These are phyloP conservation scores for Dentipellis sp. DNA, from an alignment of 768 basidiomycete genomes.

Conservation along the genomic window DNA sequence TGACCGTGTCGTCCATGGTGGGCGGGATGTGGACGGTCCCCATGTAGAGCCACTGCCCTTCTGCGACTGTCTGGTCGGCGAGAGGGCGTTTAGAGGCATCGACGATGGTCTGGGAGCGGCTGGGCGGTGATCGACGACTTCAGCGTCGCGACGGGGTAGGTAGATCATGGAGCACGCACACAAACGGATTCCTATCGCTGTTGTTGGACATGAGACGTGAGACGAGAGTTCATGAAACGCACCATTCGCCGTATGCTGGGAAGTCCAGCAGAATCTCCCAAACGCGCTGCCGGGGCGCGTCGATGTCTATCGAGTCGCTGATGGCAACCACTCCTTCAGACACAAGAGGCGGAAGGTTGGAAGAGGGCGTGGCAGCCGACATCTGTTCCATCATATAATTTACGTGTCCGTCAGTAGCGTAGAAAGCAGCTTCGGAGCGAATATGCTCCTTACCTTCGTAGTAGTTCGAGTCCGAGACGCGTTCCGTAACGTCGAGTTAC, in stretches of 20 bases:
- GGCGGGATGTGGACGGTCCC: conserved; percentile 51
- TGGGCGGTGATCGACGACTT: conserved; percentile 13
- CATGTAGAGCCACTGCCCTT: conserved; percentile 40
- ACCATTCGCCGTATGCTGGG: conserved; percentile 55
- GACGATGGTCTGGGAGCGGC: conserved; percentile 40
- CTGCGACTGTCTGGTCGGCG: conserved; percentile 37
- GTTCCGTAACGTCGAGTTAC: no score
- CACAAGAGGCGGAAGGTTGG: conserved; percentile 29
- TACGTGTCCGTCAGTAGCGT: no score
- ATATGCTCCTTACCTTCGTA: no score
- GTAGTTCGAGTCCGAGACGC: no score
- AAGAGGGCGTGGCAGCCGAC: neutral
- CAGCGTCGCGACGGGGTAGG: neutral
- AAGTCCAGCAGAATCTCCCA: conserved; percentile 59
- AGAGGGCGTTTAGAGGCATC: conserved; percentile 33
- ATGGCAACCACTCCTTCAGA: conserved; percentile 38
- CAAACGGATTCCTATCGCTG: conserved; percentile 52
- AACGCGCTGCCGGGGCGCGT: conserved; percentile 51
- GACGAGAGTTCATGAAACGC: conserved; percentile 11
- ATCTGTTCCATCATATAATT: no score
- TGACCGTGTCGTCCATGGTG: conserved; percentile 35
- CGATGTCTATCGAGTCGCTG: conserved; percentile 39
- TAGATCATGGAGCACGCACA: conserved; percentile 24
- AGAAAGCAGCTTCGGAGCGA: no score
- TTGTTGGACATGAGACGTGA: neutral